These are phyloP conservation scores for Meripilus lineatus DNA, from an alignment of 1,284 basidiomycete species.

Conservation along the genomic window DNA sequence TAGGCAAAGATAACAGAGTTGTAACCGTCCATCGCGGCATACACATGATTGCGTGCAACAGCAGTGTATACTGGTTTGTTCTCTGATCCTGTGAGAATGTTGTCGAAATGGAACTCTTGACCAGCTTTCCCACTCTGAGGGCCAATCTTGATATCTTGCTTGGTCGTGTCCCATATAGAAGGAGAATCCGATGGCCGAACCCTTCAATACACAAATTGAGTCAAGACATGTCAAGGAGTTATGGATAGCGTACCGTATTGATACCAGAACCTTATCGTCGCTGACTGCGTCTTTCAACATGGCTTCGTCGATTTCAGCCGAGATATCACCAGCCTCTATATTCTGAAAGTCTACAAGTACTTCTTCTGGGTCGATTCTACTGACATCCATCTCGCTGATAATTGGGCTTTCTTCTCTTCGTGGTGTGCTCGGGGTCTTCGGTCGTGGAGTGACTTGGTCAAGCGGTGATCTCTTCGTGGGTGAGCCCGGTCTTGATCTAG, in stretches of 20 bases:
- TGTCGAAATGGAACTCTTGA: slow-evolving; percentile 66
- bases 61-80: slow-evolving; percentile 86
- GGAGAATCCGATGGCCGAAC: slow-evolving; percentile 60
- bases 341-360: slow-evolving; percentile 68
- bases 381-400: slow-evolving; percentile 71
- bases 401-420: slow-evolving; percentile 38
- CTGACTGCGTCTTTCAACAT: slow-evolving; percentile 50
- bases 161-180: slow-evolving; percentile 51
- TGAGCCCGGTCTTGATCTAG: slow-evolving; percentile 46
- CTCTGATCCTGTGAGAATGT: slow-evolving; percentile 75
- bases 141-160: slow-evolving; percentile 54
- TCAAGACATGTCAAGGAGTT: not conserved
- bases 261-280: slow-evolving; percentile 86
- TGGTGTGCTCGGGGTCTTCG: slow-evolving; percentile 35
- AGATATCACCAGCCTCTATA: slow-evolving; percentile 64
- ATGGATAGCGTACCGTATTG: slow-evolving; percentile 58
- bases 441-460: slow-evolving; percentile 7
- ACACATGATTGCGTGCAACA: slow-evolving; percentile 83
- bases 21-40: slow-evolving; percentile 93
- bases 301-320: slow-evolving; percentile 57
- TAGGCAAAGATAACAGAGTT: slow-evolving; percentile 95
- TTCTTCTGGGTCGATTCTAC: slow-evolving; percentile 69
- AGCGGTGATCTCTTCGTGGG: slow-evolving; percentile 34
- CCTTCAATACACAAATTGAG: slow-evolving; percentile 32
- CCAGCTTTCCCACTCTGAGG: slow-evolving; percentile 41